Evolutionary conservation across 2,329 filamentous ascomycete genomes (phyloP), one percentile per base, ranked within the genome.

Genomic region (Colletotrichum navitas): DNA sequence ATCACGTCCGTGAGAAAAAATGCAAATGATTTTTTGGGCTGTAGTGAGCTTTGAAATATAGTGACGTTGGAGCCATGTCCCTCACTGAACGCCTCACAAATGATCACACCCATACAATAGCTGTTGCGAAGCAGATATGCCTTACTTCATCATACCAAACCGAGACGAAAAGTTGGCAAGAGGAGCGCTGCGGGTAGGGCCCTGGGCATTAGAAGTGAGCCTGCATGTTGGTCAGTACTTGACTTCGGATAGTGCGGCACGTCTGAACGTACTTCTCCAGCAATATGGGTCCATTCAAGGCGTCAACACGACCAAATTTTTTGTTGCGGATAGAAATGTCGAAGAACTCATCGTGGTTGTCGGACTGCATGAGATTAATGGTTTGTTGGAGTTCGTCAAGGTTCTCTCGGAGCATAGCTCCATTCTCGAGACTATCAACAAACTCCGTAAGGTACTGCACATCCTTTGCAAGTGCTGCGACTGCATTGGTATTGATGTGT

Each of bases 311-410:
- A 21, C 94, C 93, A 79, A 97, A 99, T 80, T 97, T 97, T 83
- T 93, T 95, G 82, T 98, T 97, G 63, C 94, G 87, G 18, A 92
- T 93, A 6, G 92, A 93, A 61, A 96, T 92, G 79, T 99, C 96
- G 80, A 96, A 99, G 81, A 97, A 99, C 80, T 98, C 95, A 75
- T 98, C 95, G n/a, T 94, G 90, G 76, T 97, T 97, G 51, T 97
- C 94, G 1, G 89, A 89, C 78, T 93, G 91, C 88, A 99, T 93
- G 34, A 99, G 86, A 71, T 93, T 90, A 58, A 97, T 92, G 1
- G 96, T 98, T 84, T 99, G 96, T 76, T 95, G 92, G 45, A 99
- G 85, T 83, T 98, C 96, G 77, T 98, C 95, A 49, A 99, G 85
- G 75, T 97, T 96, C 78, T 96, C 93, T 73, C 92, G 89, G 26